These are phyloP conservation scores for Psilocybe tampanensis DNA, from an alignment of 768 basidiomycete genomes.

Conservation along the genomic window DNA sequence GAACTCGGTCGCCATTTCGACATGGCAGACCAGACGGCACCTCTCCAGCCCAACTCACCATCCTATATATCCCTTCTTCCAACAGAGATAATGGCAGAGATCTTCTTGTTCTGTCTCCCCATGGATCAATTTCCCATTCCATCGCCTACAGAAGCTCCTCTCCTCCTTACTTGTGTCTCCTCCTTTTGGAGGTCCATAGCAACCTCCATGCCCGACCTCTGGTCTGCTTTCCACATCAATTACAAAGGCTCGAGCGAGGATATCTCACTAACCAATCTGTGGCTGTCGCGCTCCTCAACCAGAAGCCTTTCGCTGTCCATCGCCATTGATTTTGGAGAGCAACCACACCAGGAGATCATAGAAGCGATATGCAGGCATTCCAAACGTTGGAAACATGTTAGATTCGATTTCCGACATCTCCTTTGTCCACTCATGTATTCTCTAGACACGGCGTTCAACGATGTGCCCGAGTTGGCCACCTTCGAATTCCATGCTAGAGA, in stretches of 20 bases:
- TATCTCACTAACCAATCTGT: constrained; percentile 22
- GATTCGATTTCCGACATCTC: constrained; percentile 34
- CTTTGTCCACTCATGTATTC: constrained; percentile 33
- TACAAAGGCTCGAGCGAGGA: constrained; percentile 31
- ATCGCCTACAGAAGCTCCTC: constrained; percentile 26
- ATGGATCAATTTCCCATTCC: constrained; percentile 27
- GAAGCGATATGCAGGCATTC: constrained; percentile 30
- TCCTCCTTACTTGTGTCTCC: constrained; percentile 31
- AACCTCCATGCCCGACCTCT: constrained; percentile 28
- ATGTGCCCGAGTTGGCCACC: constrained; percentile 27
- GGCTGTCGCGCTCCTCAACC: constrained; percentile 31
- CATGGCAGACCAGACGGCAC: neutral
- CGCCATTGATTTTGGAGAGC: constrained; percentile 34
- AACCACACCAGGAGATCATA: constrained; percentile 31
- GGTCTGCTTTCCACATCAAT: constrained; percentile 32
- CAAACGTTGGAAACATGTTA: constrained; percentile 31
- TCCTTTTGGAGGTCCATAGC: constrained; percentile 29
- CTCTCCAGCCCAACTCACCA: constrained; percentile 2
- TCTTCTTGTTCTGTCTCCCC: constrained; percentile 30
- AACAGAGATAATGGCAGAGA: constrained; percentile 30
- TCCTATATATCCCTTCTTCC: constrained; percentile 27
- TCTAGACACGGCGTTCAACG: constrained; percentile 25
- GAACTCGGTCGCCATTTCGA: constrained; percentile 12
- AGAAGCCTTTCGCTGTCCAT: constrained; percentile 30
- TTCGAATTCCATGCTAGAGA: constrained; percentile 37